These are phyloP conservation scores for Venturia oleaginea DNA, from an alignment of 2,329 filamentous ascomycete genomes.

Conservation along the genomic window DNA sequence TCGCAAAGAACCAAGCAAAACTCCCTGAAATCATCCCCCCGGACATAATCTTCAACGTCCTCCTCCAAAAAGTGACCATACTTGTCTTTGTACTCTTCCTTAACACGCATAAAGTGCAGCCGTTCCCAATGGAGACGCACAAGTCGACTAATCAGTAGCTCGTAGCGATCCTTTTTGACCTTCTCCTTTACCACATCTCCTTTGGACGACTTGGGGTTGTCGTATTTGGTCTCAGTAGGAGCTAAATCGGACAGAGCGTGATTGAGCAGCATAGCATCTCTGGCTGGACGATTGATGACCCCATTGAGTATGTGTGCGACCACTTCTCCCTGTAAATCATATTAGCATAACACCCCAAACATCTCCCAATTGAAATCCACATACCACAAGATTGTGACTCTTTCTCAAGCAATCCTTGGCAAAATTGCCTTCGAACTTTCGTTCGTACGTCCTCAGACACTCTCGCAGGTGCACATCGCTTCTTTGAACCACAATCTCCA, in stretches of 20 bases:
- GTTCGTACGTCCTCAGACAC: conserved; percentile 68
- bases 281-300: conserved; percentile 88
- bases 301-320: conserved; percentile 94
- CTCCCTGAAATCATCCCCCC: conserved; percentile 64
- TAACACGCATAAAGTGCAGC: conserved; percentile 68
- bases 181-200: conserved; percentile 17
- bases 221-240: conserved; percentile 19
- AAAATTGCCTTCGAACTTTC: conserved; percentile 68
- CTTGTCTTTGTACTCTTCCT: conserved; percentile 67
- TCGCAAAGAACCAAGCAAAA: conserved; percentile 60
- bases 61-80: conserved; percentile 68
- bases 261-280: conserved; percentile 81
- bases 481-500: conserved; percentile 70
- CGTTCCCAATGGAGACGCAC: conserved; percentile 91
- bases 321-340: conserved; percentile 64
- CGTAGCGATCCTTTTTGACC: conserved; percentile 54
- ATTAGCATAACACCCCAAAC: neutral
- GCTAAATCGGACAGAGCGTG: conserved; percentile 64
- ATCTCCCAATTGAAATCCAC: conserved; percentile 30
- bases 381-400: conserved; percentile 84
- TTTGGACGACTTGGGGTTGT: conserved; percentile 15
- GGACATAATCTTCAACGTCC: conserved; percentile 62
- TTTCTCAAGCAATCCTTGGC: conserved; percentile 79
- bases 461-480: conserved; percentile 77
- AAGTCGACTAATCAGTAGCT: conserved; percentile 78